These are phyloP conservation scores for Malassezia nana DNA, from an alignment of 1,284 basidiomycete species.

Conservation along the genomic window DNA sequence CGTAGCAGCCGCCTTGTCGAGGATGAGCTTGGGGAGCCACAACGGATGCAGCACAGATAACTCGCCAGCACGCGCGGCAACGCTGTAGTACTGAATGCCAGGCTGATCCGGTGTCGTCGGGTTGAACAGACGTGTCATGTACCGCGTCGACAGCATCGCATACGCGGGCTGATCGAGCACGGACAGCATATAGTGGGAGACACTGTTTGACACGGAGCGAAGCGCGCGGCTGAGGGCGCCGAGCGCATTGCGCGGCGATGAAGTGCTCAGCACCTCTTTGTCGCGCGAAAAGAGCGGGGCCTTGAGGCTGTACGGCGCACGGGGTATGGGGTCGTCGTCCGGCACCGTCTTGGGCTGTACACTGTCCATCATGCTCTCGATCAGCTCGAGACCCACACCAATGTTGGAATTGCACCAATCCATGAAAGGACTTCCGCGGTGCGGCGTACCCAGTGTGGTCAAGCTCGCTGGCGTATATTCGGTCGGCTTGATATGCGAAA, in stretches of 20 bases:
- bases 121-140: conserved; percentile 79
- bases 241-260: background rate
- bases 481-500: conserved; percentile 67
- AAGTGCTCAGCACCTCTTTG: background rate
- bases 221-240: conserved; percentile 23
- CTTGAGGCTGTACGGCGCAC: conserved; percentile 37
- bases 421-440: conserved; percentile 95
- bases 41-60: conserved; percentile 84
- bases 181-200: conserved; percentile 79
- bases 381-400: conserved; percentile 41
- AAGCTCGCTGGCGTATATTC: conserved; percentile 78
- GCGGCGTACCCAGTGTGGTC: conserved; percentile 84
- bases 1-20: conserved; percentile 58
- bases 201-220: conserved; percentile 60
- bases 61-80: conserved; percentile 66
- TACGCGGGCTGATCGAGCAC: conserved; percentile 94
- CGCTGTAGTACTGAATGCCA: conserved; percentile 78
- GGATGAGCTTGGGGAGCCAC: conserved; percentile 87
- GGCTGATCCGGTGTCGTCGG: conserved; percentile 73
- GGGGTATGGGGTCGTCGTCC: background rate
- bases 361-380: conserved; percentile 31
- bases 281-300: conserved; percentile 36
- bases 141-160: conserved; percentile 79
- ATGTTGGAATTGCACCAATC: conserved; percentile 69
- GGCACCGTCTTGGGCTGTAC: conserved; percentile 9